Base-by-base conservation (phyloP, 2,329 filamentous ascomycete genomes). In the Huntiella decipiens region DNA sequence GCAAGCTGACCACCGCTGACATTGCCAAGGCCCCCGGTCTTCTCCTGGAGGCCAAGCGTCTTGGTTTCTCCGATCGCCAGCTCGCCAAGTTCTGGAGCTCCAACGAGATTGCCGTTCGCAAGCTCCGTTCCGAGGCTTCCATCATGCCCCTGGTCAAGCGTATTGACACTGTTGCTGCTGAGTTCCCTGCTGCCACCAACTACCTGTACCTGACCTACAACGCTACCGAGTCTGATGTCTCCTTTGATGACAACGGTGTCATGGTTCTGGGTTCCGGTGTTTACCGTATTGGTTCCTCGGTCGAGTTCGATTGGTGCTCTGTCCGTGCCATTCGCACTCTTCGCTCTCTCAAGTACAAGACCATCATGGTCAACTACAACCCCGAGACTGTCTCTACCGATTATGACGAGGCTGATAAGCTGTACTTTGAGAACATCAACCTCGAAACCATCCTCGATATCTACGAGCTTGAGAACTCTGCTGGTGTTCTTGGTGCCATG, bases 281-380 rank as follows among this genome's bases (percentile, higher is more conserved):
- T 7, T 96, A 96, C 68, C 77, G 91, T 51, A 98, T 98, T 53
- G 91, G 91, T 53, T 95, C 87, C 0, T 95, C 88, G 0, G 91
- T 98, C 49, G 91, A 98, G 60, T 98, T 98, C 61, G 91, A 98
- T 63, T 98, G 91, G 91, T 96, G 91, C 61, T 94, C 91, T 4
- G 91, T 98, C 22, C 73, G 88, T 50, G 85, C 91, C 4, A 92
- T 96, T 51, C 79, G 88, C 52, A 96, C 91, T 1, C 72, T 98
- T 5, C 77, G 91, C 43, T 75, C 83, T 53, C 74, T 79, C 50
- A 82, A 82, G 2, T 77, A 80, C 67, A 96, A 96, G 70, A 96
- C 91, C 0, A 78, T 96, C 56, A 96, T 96, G 88, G 78, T 93
- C 43, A 93, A 93, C 56, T 84, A 81, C 57, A 94, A 95, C 57